Evolutionary conservation across 805 yeast species (phyloP).

Genomic region (Monosporozyma aerobia): DNA sequence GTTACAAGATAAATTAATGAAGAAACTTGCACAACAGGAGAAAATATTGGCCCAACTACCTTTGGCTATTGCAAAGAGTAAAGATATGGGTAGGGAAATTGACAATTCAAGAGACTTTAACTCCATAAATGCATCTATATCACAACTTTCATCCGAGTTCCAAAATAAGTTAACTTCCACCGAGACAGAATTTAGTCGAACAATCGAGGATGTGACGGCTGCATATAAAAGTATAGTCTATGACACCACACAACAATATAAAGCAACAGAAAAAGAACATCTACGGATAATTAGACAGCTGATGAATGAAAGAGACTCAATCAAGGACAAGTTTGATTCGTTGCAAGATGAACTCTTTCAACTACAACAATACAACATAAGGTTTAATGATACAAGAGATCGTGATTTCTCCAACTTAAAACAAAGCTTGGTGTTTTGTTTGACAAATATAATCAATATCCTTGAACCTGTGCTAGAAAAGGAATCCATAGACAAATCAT

Average conservation of each 20-base stretch:
- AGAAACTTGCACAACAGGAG: conserved; percentile 19
- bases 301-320: not conserved
- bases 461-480: conserved; percentile 50
- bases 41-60: conserved; percentile 7
- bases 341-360: not conserved
- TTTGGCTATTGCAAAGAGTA: not conserved
- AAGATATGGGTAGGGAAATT: not conserved
- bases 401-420: conserved; percentile 2
- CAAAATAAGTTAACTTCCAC: not conserved
- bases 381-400: not conserved
- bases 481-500: conserved; percentile 50
- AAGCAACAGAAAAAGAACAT: not conserved
- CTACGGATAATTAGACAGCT: not conserved
- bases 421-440: conserved; percentile 36
- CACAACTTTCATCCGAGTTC: not conserved
- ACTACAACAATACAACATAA: not conserved
- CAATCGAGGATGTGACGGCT: not conserved
- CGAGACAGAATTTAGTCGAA: not conserved
- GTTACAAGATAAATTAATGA: conserved; percentile 12
- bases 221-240: not conserved
- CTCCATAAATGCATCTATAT: not conserved
- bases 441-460: conserved; percentile 41
- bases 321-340: not conserved
- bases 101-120: not conserved
- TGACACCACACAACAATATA: not conserved